Evolutionary conservation across 1,139 yeast genomes (phyloP), one percentile per base, ranked within the genome.

Genomic region (Yamadazyma sp.): DNA sequence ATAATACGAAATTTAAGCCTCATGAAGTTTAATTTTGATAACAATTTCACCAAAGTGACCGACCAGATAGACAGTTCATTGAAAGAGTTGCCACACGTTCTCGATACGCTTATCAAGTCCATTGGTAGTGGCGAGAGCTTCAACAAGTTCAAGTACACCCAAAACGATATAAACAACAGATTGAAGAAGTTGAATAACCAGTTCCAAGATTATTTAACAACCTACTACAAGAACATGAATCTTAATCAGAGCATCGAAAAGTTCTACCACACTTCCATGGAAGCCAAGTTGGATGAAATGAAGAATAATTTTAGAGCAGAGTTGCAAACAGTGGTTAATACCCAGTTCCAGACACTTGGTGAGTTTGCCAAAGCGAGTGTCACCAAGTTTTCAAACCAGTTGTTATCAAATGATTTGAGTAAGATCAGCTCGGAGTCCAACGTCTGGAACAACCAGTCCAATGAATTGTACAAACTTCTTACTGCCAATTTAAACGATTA

Each of bases 131-230:
- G 47, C 25, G 44, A 43, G 26, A 39, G 22, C 24, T 45, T 50
- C 27, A 33, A 33, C n/a, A 39, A 37, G 18, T 50, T 47, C 35
- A 43, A 46, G 16, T 23, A 31, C 14, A 35, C 36, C 11, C 53
- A 50, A 22, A 40, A 44, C 23, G 47, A 46, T 9, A 36, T 43
- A 14, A 36, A 48, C n/a, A 37, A 37, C 16, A 42, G 43, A 18
- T 42, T 54, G 31, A 46, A 42, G 27, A 38, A 36, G 4, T 38
- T 54, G 5, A 51, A 54, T 32, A 41, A 44, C 22, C 49, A 48
- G 26, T 47, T 54, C 22, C 45, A 53, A 31, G 48, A 47, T 4
- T 52, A 45, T 32, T 38, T 54, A 15, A 45, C 40, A 10, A 48
- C 47, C 18, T 51, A 51, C 36, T 47, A 51, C 24, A 43, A 39